Evolutionary conservation across 2,329 filamentous ascomycete genomes (phyloP).

Genomic region (Phymatotrichopsis omnivora): DNA sequence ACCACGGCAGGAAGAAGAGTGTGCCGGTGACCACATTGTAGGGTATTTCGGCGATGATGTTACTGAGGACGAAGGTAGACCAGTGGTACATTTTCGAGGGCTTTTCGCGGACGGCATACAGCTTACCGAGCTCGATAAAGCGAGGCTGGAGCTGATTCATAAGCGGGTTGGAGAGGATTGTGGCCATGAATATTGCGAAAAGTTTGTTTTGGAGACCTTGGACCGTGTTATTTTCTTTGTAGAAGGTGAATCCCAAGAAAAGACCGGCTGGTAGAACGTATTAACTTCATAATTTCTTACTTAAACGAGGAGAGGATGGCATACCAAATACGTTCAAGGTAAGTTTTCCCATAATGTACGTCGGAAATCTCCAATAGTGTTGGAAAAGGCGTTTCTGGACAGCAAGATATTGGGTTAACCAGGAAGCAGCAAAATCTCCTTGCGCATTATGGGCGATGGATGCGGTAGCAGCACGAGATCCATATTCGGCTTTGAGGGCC

Average conservation of each 20-base stretch:
- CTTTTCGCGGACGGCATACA: conserved; percentile 77
- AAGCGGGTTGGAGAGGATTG: conserved; percentile 71
- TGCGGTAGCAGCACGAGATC: conserved; percentile 37
- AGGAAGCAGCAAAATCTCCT: conserved; percentile 72
- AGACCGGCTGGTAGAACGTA: conserved; percentile 41
- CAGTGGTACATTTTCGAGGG: conserved; percentile 77
- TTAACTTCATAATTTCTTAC: conserved; percentile 5
- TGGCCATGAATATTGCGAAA: conserved; percentile 75
- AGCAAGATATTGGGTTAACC: conserved; percentile 54
- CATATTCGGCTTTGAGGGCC: conserved; percentile 35
- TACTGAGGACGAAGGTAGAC: conserved; percentile 74
- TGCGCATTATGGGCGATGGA: no score
- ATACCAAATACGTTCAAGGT: conserved; percentile 47
- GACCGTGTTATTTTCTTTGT: conserved; percentile 57
- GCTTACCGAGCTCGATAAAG: conserved; percentile 68
- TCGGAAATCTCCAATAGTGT: conserved; percentile 84
- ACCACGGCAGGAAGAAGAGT: conserved; percentile 73
- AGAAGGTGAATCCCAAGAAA: conserved; percentile 81
- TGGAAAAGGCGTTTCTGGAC: conserved; percentile 69
- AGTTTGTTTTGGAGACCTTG: conserved; percentile 79
- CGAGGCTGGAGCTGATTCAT: conserved; percentile 76
- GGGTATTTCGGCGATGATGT: conserved; percentile 74
- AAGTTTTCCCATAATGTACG: conserved; percentile 79
- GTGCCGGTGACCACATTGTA: conserved; percentile 69
- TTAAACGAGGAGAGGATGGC: conserved; percentile 9